These are phyloP conservation scores for Podospora didyma DNA, from an alignment of 495 filamentous ascomycete genomes.

Conservation along the genomic window DNA sequence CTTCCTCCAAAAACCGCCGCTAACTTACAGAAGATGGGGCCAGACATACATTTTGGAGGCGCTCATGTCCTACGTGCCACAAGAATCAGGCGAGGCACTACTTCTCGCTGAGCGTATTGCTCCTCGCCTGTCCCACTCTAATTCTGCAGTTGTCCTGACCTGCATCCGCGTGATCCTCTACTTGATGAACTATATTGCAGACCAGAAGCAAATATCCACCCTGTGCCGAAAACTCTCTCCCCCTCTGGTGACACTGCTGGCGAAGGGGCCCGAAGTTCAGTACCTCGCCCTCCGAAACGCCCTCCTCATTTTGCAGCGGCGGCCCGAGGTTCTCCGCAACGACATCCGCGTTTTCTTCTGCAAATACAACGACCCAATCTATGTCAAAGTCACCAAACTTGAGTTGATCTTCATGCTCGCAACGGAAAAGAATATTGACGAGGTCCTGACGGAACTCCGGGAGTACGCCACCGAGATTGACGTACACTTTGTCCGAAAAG, in stretches of 20 bases:
- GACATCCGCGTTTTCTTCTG: slow-evolving; percentile 99
- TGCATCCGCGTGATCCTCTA: slow-evolving; percentile 95
- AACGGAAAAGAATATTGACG: slow-evolving; percentile 90
- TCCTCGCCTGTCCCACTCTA: slow-evolving; percentile 90
- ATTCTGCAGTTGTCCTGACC: slow-evolving; percentile 93
- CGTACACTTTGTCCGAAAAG: slow-evolving; percentile 96
- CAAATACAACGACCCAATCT: slow-evolving; percentile 99
- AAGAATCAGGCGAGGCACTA: slow-evolving; percentile 80
- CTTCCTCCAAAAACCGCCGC: slow-evolving; percentile 4
- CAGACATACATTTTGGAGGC: slow-evolving; percentile 98
- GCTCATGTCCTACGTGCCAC: slow-evolving; percentile 96
- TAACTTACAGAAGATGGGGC: slow-evolving; percentile 70
- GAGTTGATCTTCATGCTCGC: slow-evolving; percentile 99
- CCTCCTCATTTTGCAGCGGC: slow-evolving; percentile 84
- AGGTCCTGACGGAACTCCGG: slow-evolving; percentile 89
- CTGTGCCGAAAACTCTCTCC: slow-evolving; percentile 93
- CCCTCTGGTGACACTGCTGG: slow-evolving; percentile 89
- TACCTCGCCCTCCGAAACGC: slow-evolving; percentile 95
- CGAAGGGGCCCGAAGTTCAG: slow-evolving; percentile 95
- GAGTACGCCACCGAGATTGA: slow-evolving; percentile 99
- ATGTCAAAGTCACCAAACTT: slow-evolving; percentile 98
- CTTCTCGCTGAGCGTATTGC: slow-evolving; percentile 91
- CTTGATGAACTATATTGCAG: slow-evolving; percentile 97
- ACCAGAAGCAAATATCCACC: slow-evolving; percentile 83
- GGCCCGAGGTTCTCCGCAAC: slow-evolving; percentile 90